Evolutionary conservation across 2,329 filamentous ascomycete genomes (phyloP), one percentile per base, ranked within the genome.

Genomic region (Epichloe typhina): DNA sequence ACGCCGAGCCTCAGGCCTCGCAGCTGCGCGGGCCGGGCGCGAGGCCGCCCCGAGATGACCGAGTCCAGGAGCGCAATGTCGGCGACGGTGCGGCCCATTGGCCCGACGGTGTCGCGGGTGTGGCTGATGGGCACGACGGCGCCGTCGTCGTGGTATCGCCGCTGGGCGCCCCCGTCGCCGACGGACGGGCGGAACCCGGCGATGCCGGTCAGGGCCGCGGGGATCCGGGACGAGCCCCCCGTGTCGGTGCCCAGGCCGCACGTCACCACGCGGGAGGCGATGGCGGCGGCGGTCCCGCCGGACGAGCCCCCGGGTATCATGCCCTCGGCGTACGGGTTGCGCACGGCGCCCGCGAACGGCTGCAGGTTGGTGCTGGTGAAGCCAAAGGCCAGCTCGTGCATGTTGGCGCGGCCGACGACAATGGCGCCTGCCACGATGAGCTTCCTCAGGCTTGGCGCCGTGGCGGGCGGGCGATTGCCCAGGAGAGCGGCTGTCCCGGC

Each of bases 51-150:
- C 3, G 78, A 76, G 38, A 88, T 86, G 4, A 75, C 76, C 50
- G 80, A 72, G 1, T 88, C 71, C 3, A 77, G 68, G 54, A 80
- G 75, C 0, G 77, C 77, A 0, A 83, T 82, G 58, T 88, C 84
- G 13, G 73, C 73, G 2, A 88, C 77, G 0, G 76, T 84, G 21
- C 78, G 73, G 0, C 77, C 78, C 64, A 88, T 79, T 0, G 76
- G 72, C 0, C 84, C 84, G 0, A 86, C 70, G 0, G 77, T 82
- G 57, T 88, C 84, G 58, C 84, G 80, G 56, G 80, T 75, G 35
- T 74, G 64, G 2, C 74, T 77, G 4, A 87, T 79, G 0, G 84
- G 84, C 11, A 88, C 76, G 1, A 86, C 82, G 36, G 21, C 43
- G 17, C 15, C 9, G 23, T 51, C 46, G 26, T 56, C 53, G 7